A percentile compares a stretch with the other conserved stretches of the same genome.
Conservation (phyloP, 2,329 filamentous ascomycete species). For the Scedosporium boydii region DNA sequence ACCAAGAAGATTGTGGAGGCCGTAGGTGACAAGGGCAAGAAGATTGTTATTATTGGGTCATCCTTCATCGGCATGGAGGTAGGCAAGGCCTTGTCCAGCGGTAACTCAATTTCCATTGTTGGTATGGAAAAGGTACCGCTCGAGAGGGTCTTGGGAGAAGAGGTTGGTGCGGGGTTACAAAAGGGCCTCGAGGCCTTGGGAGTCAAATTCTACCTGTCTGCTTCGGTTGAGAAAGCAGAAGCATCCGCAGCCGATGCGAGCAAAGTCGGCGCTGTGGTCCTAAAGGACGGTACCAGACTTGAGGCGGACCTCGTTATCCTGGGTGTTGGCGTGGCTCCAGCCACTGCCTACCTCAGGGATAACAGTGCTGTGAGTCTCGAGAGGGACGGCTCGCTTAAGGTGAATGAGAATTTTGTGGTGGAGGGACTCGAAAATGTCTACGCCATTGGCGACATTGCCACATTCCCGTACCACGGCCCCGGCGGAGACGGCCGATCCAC, state of each 20-base stretch:
- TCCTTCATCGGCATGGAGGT: conserved; percentile 98
- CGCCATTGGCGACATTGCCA: conserved; percentile 90
- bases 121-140: conserved; percentile 83
- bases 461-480: conserved; percentile 87
- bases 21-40: conserved; percentile 77
- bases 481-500: conserved; percentile 63
- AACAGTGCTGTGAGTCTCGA: conserved; percentile 64
- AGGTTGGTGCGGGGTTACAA: conserved; percentile 75
- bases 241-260: conserved; percentile 57
- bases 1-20: conserved; percentile 68
- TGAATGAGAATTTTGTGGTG: conserved; percentile 72
- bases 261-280: conserved; percentile 67
- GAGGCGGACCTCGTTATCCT: conserved; percentile 86
- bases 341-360: conserved; percentile 70
- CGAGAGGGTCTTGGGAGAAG: conserved; percentile 72
- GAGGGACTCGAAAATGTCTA: conserved; percentile 73
- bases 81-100: conserved; percentile 70
- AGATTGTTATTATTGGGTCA: conserved; percentile 83
- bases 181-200: conserved; percentile 73
- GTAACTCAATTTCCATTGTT: conserved; percentile 76
- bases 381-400: conserved; percentile 75
- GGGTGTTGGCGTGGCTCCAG: conserved; percentile 79
- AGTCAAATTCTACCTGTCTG: conserved; percentile 77
- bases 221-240: conserved; percentile 73
- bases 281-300: conserved; percentile 79